Evolutionary conservation across 2,329 filamentous ascomycete genomes (phyloP).

Genomic region (Arthrobotrys pseudoclavata): DNA sequence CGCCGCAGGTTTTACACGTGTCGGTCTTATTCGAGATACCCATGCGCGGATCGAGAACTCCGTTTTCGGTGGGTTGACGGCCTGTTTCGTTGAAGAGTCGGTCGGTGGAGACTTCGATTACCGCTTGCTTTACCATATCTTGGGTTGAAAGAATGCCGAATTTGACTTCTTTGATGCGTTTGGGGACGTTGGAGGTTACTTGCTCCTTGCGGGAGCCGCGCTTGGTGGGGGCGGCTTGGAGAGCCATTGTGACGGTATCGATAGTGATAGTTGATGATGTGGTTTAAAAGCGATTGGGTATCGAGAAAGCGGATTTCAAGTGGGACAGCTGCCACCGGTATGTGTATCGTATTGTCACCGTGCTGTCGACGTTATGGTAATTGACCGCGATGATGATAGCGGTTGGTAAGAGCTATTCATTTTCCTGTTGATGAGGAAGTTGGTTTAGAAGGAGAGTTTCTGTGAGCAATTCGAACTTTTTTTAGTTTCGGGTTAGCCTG

Average conservation of each 20-base stretch:
- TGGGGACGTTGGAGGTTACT: constrained; percentile 87
- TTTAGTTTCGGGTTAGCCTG: constrained; percentile 40
- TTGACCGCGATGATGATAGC: constrained; percentile 13
- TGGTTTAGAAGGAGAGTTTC: constrained; percentile 5
- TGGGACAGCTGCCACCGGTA: background rate
- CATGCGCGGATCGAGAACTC: constrained; percentile 87
- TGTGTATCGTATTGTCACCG: constrained; percentile 41
- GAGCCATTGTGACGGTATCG: constrained; percentile 35
- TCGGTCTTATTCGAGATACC: constrained; percentile 88
- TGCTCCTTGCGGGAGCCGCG: constrained; percentile 78
- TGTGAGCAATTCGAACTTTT: constrained; percentile 40
- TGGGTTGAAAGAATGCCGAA: constrained; percentile 96
- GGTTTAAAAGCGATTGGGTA: background rate
- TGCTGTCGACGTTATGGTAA: constrained; percentile 15
- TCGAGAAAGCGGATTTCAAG: background rate
- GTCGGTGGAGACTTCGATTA: constrained; percentile 93
- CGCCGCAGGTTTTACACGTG: constrained; percentile 84
- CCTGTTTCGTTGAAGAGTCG: constrained; percentile 86
- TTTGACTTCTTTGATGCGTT: constrained; percentile 91
- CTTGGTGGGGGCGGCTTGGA: constrained; percentile 52
- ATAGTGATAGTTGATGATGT: background rate
- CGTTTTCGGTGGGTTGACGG: constrained; percentile 81
- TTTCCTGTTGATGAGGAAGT: constrained; percentile 29
- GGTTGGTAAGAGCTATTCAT: constrained; percentile 38
- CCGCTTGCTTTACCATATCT: constrained; percentile 94